phyloP scores from a whole-genome alignment of 2,329 filamentous ascomycete genomes.

The Chrysosporium keratinophilum region DNA sequence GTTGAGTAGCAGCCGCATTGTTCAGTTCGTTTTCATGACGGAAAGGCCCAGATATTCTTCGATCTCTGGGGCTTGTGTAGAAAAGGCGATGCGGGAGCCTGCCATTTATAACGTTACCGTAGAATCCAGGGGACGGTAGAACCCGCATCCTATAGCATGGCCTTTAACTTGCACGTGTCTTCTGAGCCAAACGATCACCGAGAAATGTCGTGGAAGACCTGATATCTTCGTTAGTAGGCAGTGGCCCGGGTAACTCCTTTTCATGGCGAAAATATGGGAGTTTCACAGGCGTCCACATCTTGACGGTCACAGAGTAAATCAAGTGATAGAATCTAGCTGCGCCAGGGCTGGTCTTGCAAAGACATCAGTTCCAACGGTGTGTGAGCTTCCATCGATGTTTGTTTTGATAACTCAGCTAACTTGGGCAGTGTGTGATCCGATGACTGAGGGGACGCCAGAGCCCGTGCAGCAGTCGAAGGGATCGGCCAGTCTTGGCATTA shows the following conservation, averaged over 20 bases:
- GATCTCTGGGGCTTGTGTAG: slow-evolving; percentile 17
- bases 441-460: too few species aligned
- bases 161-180: slow-evolving; percentile 1
- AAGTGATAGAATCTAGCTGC: neutral
- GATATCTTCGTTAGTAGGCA: neutral
- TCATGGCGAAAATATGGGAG: neutral
- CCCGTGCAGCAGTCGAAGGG: too few species aligned
- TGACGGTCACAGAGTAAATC: neutral
- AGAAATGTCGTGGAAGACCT: neutral
- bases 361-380: neutral
- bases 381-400: neutral
- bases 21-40: slow-evolving; percentile 18
- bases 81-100: slow-evolving; percentile 20
- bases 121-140: slow-evolving; percentile 17
- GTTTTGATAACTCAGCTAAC: too few species aligned
- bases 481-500: too few species aligned
- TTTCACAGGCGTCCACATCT: neutral
- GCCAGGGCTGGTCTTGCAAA: neutral
- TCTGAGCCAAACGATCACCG: neutral
- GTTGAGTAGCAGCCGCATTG: slow-evolving; percentile 17
- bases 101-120: slow-evolving; percentile 18
- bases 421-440: too few species aligned
- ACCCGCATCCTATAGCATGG: slow-evolving; percentile 2
- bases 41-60: neutral
- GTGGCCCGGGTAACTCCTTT: neutral